A percentile compares a stretch with the other conserved stretches of the same genome.
These are phyloP conservation scores for Emericellopsis terricola DNA, from an alignment of 495 filamentous ascomycete genomes.

Conservation along the genomic window DNA sequence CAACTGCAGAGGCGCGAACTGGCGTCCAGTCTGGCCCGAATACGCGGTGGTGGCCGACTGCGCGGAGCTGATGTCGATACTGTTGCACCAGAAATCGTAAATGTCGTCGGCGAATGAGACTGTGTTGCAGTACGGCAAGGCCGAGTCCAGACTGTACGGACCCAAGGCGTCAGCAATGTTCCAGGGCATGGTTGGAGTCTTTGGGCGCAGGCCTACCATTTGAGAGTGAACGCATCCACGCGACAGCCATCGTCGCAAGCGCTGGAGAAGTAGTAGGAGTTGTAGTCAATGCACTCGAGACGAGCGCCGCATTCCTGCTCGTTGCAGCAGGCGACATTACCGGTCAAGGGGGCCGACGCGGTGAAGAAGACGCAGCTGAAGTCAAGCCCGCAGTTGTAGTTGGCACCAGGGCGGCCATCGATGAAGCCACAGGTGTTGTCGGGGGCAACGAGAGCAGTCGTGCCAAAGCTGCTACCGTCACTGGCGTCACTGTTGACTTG, in stretches of 20 bases:
- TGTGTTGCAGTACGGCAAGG: slow-evolving; percentile 17
- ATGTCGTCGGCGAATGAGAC: slow-evolving; percentile 15
- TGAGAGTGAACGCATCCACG: slow-evolving; percentile 15
- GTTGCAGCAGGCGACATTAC: slow-evolving; percentile 20
- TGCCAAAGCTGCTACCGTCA: background rate
- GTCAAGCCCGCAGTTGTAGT: slow-evolving; percentile 13
- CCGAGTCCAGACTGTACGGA: slow-evolving; percentile 11
- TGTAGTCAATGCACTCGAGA: slow-evolving; percentile 12
- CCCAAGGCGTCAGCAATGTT: too few relatives aligned
- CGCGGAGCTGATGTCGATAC: slow-evolving; percentile 7
- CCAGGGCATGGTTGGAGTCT: too few relatives aligned
- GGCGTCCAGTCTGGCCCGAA: slow-evolving; percentile 13
- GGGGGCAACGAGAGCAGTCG: slow-evolving; percentile 21
- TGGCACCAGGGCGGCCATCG: slow-evolving; percentile 17
- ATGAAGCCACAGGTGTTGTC: slow-evolving; percentile 33
- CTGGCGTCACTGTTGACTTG: background rate
- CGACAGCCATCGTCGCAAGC: slow-evolving; percentile 17
- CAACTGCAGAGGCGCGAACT: slow-evolving; percentile 9
- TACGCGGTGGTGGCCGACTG: slow-evolving; percentile 18
- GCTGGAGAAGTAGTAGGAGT: slow-evolving; percentile 8
- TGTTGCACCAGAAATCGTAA: slow-evolving; percentile 21
- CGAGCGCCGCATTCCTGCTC: slow-evolving; percentile 11
- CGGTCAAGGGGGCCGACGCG: slow-evolving; percentile 6
- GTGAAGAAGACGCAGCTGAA: slow-evolving; percentile 17
- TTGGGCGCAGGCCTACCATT: too few relatives aligned